Base-by-base conservation (phyloP, 306 rosid species). In the Cicer bijugum region DNA sequence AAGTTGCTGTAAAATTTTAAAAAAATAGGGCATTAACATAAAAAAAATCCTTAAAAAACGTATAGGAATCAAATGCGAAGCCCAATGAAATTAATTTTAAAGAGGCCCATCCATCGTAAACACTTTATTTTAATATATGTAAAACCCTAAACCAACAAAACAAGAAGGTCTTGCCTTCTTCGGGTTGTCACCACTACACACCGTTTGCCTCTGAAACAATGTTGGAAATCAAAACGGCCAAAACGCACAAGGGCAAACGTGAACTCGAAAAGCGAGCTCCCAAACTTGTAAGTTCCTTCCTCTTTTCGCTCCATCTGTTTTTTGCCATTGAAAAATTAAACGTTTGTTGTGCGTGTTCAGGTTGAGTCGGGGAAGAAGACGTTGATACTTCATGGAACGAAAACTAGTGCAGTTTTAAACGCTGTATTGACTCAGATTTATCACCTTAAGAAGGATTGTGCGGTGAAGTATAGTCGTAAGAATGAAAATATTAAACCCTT, bases 231-330 rank as follows among this genome's bases (percentile, higher is more conserved):
- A 84, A 76, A 74, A 89, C 97, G 60, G 91, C 95, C 23, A 85
- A 75, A 80, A 88, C 78, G 0, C 84, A 71, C 1, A 85, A 55
- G 83, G 95, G 86, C 5, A 87, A 75, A 61, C 77, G 98, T 5
- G 93, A 79, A 84, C 91, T 93, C 33, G 88, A 87, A 84, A 93
- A 89, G 70, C 98, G 98, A 1, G 97, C 96, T 53, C 98, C 97
- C 8, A 89, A 86, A 75, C 85, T 89, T 28, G 97, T 92, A 38
- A 90, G 89, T 77, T 2, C 2, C 19, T 43, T 46, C 12, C 35
- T 10, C 51, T 10, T 6, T 51, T 3, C 0, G 35, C 35, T 28
- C n/a, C 2, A 7, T 38, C 0, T 8, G 65, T 63, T 68, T 76
- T 76, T 62, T 72, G 40, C 28, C 19, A 28, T 3, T 28, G 35